Conservation (phyloP, 768 basidiomycete genomes). For the Leccinum disarticulatum region DNA sequence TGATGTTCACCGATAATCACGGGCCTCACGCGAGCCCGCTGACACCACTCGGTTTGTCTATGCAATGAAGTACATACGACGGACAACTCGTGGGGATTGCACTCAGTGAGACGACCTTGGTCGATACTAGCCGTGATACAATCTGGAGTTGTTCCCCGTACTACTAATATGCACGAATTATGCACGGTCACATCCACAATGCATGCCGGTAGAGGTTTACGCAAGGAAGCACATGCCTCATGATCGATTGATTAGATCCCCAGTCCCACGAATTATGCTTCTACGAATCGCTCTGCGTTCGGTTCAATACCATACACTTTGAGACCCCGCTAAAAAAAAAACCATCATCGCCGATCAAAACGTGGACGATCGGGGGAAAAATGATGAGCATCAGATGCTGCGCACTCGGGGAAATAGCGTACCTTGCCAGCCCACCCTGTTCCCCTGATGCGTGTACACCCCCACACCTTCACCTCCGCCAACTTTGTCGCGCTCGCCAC, state of each 20-base stretch:
- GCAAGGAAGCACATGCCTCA: not conserved
- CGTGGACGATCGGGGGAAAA: not conserved
- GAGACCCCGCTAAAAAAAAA: slow-evolving; percentile 22
- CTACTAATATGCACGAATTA: not conserved
- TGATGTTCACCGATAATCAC: not conserved
- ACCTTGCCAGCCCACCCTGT: slow-evolving; percentile 47
- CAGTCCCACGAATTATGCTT: not conserved
- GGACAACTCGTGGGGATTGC: not conserved
- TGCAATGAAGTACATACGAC: not conserved
- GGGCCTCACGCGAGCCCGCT: not conserved
- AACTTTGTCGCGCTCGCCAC: slow-evolving; percentile 46
- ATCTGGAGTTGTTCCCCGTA: not conserved
- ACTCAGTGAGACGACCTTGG: not conserved
- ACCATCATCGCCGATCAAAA: not conserved
- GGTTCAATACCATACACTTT: slow-evolving; percentile 41
- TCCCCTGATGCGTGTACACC: slow-evolving; percentile 50
- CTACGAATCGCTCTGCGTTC: slow-evolving; percentile 26
- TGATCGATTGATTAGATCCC: not conserved
- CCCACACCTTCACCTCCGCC: slow-evolving; percentile 51
- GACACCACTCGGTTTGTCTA: not conserved
- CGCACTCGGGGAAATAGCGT: slow-evolving; percentile 3
- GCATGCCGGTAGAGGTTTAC: not conserved
- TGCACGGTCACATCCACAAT: not conserved
- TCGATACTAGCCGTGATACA: not conserved
- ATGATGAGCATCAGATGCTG: not conserved